Percentiles rank a stretch among this genome's conserved stretches.
Evolutionary conservation across 2,329 filamentous ascomycete genomes (phyloP).

Genomic region (Claviceps pusilla): DNA sequence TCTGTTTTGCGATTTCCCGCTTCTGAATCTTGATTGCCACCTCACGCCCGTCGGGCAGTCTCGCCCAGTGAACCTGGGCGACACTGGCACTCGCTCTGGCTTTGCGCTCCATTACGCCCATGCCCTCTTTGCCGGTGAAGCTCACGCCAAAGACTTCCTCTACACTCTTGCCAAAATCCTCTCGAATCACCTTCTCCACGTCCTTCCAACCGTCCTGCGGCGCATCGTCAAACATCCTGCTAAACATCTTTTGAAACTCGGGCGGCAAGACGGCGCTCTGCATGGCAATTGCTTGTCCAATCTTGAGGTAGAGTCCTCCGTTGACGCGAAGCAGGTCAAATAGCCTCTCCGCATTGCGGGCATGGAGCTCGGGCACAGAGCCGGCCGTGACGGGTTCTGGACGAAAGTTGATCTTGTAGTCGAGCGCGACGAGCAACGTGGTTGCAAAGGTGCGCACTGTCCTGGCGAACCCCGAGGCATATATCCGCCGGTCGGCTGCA

Average conservation of each 20-base stretch:
- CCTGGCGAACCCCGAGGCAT: slow-evolving; percentile 64
- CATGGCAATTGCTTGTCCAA: slow-evolving; percentile 96
- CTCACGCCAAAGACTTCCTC: slow-evolving; percentile 90
- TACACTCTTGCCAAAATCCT: slow-evolving; percentile 75
- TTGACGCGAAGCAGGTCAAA: slow-evolving; percentile 72
- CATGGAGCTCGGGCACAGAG: slow-evolving; percentile 63
- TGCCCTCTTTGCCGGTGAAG: slow-evolving; percentile 55
- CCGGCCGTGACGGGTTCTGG: slow-evolving; percentile 59
- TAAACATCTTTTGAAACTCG: slow-evolving; percentile 93
- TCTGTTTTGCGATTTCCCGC: slow-evolving; percentile 77
- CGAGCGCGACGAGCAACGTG: slow-evolving; percentile 66
- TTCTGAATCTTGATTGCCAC: slow-evolving; percentile 97
- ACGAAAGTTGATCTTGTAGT: slow-evolving; percentile 96
- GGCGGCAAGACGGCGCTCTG: slow-evolving; percentile 86
- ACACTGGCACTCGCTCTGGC: slow-evolving; percentile 73
- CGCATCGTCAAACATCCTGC: slow-evolving; percentile 93
- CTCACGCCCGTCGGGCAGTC: slow-evolving; percentile 70
- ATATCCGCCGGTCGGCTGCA: slow-evolving; percentile 55
- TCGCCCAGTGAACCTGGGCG: slow-evolving; percentile 92
- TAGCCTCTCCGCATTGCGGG: slow-evolving; percentile 67
- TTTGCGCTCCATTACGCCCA: slow-evolving; percentile 46
- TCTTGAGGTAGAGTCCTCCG: slow-evolving; percentile 91
- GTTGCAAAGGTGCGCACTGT: slow-evolving; percentile 68
- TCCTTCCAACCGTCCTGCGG: slow-evolving; percentile 83
- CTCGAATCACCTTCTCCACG: slow-evolving; percentile 67